Percentiles rank a stretch among this genome's conserved stretches.
Conservation (phyloP, 345 rosid species). For the Cardamine resedifolia region DNA sequence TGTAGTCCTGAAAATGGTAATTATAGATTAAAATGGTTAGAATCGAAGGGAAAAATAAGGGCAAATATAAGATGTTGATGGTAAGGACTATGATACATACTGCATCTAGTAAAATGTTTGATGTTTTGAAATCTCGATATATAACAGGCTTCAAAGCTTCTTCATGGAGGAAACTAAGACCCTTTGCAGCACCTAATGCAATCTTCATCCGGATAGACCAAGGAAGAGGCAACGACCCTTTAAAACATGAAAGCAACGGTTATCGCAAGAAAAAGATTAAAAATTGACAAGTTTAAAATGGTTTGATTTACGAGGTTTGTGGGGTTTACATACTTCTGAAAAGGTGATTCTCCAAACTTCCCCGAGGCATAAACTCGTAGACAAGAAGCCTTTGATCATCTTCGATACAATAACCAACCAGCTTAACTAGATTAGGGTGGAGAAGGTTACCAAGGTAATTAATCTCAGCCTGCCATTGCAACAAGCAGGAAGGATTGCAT, state of each 20-base stretch:
- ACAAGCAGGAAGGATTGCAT: conserved; percentile 23
- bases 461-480: conserved; percentile 65
- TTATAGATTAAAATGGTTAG: neutral
- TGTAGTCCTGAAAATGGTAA: conserved; percentile 64
- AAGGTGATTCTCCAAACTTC: conserved; percentile 71
- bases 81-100: conserved; percentile 42
- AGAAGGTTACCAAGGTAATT: conserved; percentile 66
- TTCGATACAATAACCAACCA: conserved; percentile 58
- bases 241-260: neutral
- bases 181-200: conserved; percentile 84
- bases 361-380: conserved; percentile 69
- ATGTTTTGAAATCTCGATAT: conserved; percentile 83
- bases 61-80: neutral
- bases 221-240: conserved; percentile 85
- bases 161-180: conserved; percentile 80
- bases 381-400: conserved; percentile 68
- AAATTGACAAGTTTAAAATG: neutral
- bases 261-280: neutral
- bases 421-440: conserved; percentile 57
- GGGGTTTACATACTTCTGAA: conserved; percentile 50
- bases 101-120: conserved; percentile 77
- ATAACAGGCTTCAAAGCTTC: conserved; percentile 81
- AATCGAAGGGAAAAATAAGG: neutral
- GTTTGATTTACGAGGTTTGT: neutral
- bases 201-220: conserved; percentile 86